Evolutionary conservation across 331 rosid species (phyloP).

Genomic region (Quercus lobata): DNA sequence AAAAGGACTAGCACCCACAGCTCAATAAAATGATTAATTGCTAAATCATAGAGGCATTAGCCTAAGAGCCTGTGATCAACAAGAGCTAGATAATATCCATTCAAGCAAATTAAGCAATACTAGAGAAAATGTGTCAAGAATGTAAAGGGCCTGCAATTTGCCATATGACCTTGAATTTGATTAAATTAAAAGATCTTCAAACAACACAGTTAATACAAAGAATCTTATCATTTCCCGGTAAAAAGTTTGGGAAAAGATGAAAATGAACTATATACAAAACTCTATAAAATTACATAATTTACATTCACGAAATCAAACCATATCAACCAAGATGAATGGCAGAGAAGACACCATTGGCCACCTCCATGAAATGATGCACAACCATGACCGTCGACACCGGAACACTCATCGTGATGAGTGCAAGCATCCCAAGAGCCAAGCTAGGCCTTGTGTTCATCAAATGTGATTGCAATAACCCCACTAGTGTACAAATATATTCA

Average conservation of each 20-base stretch:
- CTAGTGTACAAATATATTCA: slow-evolving; percentile 30
- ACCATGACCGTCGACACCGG: slow-evolving; percentile 26
- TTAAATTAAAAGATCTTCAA: too few species aligned
- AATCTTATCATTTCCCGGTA: not conserved
- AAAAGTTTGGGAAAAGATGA: not conserved
- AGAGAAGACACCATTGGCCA: slow-evolving; percentile 14
- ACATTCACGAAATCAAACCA: not conserved
- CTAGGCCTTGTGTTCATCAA: slow-evolving; percentile 55
- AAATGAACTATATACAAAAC: not conserved
- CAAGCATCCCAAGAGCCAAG: slow-evolving; percentile 29
- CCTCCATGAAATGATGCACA: slow-evolving; percentile 8
- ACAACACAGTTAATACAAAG: not conserved
- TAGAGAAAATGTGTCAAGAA: too few species aligned
- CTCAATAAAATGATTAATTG: too few species aligned
- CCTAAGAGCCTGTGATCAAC: too few species aligned
- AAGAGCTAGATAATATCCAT: too few species aligned
- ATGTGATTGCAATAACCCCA: slow-evolving; percentile 32
- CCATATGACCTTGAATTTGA: too few species aligned
- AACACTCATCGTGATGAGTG: slow-evolving; percentile 27
- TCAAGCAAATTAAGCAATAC: too few species aligned
- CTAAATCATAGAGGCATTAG: too few species aligned
- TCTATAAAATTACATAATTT: not conserved
- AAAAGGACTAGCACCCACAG: too few species aligned
- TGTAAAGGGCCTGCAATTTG: too few species aligned
- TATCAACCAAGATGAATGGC: slow-evolving; percentile 9